Percentiles rank a stretch among this genome's conserved stretches.
These are phyloP conservation scores for Ehretia macrophylla DNA, from an alignment of 257 asterid genomes.

Conservation along the genomic window DNA sequence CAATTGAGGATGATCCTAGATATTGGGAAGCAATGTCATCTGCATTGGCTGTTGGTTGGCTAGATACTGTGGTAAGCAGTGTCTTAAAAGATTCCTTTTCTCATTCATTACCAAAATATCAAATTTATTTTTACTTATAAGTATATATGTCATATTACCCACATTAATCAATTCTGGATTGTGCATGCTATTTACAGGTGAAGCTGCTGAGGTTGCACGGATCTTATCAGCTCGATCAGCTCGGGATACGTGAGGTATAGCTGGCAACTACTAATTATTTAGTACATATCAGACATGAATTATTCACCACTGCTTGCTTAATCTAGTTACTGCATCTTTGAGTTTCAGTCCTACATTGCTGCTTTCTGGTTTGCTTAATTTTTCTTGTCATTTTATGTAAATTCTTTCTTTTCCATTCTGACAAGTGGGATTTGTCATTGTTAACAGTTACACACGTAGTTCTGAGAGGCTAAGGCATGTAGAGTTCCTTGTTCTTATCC, in stretches of 20 bases:
- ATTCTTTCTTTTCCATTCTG: too few species aligned
- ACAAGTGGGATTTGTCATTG: too few species aligned
- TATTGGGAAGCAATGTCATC: conserved; percentile 91
- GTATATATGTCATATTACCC: background rate
- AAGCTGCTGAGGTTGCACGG: conserved; percentile 90
- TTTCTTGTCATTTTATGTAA: too few species aligned
- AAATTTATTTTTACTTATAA: background rate
- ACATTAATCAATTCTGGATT: background rate
- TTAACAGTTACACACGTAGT: too few species aligned
- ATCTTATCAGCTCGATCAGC: conserved; percentile 77
- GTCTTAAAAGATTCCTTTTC: background rate
- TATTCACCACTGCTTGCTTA: background rate
- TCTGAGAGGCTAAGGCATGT: too few species aligned
- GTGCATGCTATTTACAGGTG: conserved; percentile 42
- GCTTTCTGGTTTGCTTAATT: too few species aligned
- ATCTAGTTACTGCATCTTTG: background rate
- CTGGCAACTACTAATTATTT: background rate
- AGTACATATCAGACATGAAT: background rate
- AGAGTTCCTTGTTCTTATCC: too few species aligned
- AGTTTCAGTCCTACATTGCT: background rate
- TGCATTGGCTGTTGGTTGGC: conserved; percentile 95
- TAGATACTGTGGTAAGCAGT: conserved; percentile 70
- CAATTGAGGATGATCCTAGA: conserved; percentile 77
- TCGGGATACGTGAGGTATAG: conserved; percentile 81
- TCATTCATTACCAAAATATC: background rate